phyloP scores from a whole-genome alignment of 345 rosid species.

The Carallia pectinifolia region DNA sequence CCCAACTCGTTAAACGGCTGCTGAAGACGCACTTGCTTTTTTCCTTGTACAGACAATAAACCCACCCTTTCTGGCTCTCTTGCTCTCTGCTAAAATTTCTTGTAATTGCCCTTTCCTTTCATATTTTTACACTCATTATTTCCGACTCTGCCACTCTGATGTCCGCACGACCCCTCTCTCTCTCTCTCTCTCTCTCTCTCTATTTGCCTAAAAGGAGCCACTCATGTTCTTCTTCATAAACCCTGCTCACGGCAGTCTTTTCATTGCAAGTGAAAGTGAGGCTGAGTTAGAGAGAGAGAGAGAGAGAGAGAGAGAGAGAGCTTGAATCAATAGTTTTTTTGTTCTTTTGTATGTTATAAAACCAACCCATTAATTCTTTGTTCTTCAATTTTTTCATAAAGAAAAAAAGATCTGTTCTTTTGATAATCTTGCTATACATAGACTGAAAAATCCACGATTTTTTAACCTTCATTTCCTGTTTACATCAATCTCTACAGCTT shows the following conservation, averaged over 20 bases:
- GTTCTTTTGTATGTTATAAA: slow-evolving; percentile 14
- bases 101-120: slow-evolving; percentile 22
- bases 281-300: slow-evolving; percentile 6
- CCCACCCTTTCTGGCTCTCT: background rate
- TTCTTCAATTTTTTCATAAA: slow-evolving; percentile 32
- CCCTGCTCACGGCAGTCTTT: slow-evolving; percentile 35
- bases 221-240: slow-evolving; percentile 44
- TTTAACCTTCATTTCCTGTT: slow-evolving; percentile 10
- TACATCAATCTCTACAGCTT: slow-evolving; percentile 10
- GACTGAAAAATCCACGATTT: slow-evolving; percentile 9
- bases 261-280: slow-evolving; percentile 24
- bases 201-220: slow-evolving; percentile 43
- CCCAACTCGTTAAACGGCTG: background rate
- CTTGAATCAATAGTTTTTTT: slow-evolving; percentile 16
- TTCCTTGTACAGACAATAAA: slow-evolving; percentile 14
- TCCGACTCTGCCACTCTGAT: background rate
- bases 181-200: slow-evolving; percentile 4
- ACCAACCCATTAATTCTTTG: slow-evolving; percentile 15
- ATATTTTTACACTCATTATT: background rate
- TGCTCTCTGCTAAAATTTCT: background rate
- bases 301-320: slow-evolving; percentile 17
- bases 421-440: background rate
- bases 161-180: slow-evolving; percentile 8
- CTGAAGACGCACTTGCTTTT: background rate
- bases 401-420: slow-evolving; percentile 1